Evolutionary conservation across 768 basidiomycete species (phyloP), one percentile per base, ranked within the genome.

Genomic region (Inosperma sp.): DNA sequence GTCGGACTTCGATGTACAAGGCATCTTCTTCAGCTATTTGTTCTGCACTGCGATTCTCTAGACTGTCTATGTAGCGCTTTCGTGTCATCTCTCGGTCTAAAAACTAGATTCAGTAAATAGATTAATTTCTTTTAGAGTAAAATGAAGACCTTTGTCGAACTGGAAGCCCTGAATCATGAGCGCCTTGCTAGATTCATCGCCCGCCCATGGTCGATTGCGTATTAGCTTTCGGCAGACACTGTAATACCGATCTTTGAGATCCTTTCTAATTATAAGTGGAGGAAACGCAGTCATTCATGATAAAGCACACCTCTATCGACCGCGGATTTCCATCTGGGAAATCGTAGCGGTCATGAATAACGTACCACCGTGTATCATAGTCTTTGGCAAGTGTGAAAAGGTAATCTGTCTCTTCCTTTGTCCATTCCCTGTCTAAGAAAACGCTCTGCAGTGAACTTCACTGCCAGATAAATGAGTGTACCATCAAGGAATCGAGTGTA

Each of bases 11-110:
- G 55, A 97, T 72, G 68, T 89, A 97, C 3, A 99, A 75, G 7
- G 91, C 88, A 60, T 97, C 94, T 73, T 98, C 96, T 65, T 99
- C 94, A 14, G 85, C 86, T 36, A 95, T 85, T 69, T 97, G 91
- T 42, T 87, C 83, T 4, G 84, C 78, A 0, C 92, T 88, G n/a
- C 95, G 84, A 50, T 79, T 82, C 69, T 93, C 90, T n/a, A 98
- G 80, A 53, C 84, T 88, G 7, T 77, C 70, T 12, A 98, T 77
- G 61, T 98, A 96, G 51, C 83, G 82, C 68, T 93, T 96, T 51
- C 96, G 84, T 56, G 82, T 84, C 17, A 82, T 70, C 67, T 99
- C 96, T 35, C 91, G 86, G 25, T 86, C 94, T 95, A 51, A 16
- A 10, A 2, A 22, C 19, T 43, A 45, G 35, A 47, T 17, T 54